These are phyloP conservation scores for Colletotrichum theobromicola DNA, from an alignment of 2,329 filamentous ascomycete species.

Conservation along the genomic window DNA sequence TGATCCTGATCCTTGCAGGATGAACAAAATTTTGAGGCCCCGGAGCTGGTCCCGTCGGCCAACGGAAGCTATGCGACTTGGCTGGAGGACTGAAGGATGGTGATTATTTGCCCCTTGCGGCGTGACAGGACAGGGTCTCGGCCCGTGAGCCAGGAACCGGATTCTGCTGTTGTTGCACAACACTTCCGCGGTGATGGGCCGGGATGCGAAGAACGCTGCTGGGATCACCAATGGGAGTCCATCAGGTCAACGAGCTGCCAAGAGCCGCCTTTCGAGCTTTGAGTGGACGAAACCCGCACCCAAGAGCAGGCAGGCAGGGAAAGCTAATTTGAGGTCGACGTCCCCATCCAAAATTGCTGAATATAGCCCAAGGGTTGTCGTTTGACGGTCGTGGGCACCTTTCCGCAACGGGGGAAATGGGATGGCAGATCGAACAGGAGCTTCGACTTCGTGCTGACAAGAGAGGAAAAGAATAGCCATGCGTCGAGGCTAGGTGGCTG, in stretches of 20 bases:
- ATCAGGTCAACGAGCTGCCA: constrained; percentile 1
- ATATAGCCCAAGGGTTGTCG: constrained; percentile 4
- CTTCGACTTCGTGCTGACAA: constrained; percentile 9
- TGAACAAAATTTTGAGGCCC: not conserved
- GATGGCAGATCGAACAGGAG: not conserved
- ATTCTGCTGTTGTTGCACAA: constrained; percentile 2
- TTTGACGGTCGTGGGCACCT: not conserved
- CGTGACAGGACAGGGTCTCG: not conserved
- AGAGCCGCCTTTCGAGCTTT: not conserved
- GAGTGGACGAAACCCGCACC: constrained; percentile 11
- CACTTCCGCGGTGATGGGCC: constrained; percentile 8
- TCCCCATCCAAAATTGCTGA: constrained; percentile 16
- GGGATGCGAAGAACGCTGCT: constrained; percentile 1
- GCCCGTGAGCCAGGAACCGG: constrained; percentile 1
- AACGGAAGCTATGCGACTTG: not conserved
- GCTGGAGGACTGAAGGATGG: not conserved
- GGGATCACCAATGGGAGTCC: not conserved
- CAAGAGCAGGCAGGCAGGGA: not conserved
- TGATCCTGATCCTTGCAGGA: not conserved
- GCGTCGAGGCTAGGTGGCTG: constrained; percentile 4
- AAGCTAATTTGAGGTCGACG: not conserved
- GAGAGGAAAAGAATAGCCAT: constrained; percentile 12
- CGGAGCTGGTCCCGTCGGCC: not conserved
- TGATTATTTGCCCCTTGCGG: not conserved
- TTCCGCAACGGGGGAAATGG: not conserved